Conservation (phyloP, 345 rosid genomes). For the Lenwebbia sp. region DNA sequence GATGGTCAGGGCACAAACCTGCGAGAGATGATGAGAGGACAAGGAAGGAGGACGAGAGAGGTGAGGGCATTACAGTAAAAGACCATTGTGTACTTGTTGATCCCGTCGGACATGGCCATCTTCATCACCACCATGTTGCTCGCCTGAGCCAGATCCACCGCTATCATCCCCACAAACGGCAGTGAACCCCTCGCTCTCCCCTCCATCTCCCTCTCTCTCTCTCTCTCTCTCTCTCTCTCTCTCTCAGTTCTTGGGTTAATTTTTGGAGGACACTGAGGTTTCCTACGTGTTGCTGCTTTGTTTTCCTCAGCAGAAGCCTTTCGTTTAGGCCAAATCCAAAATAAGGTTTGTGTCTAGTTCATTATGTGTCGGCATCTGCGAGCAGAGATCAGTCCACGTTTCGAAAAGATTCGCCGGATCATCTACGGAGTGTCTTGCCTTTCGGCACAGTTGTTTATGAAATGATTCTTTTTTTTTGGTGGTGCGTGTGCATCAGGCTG, state of each 20-base stretch:
- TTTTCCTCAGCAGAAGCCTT: neutral
- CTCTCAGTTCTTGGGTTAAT: neutral
- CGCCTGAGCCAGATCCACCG: constrained; percentile 50
- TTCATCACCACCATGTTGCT: constrained; percentile 42
- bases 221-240: neutral
- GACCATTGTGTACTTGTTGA: constrained; percentile 30
- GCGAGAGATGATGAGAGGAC: constrained; percentile 27
- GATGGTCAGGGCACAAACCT: constrained; percentile 8
- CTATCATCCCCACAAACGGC: constrained; percentile 35
- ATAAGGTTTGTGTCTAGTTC: neutral
- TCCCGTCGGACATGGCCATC: constrained; percentile 50
- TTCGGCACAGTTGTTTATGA: neutral
- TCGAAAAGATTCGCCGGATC: neutral
- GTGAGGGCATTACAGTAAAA: constrained; percentile 46
- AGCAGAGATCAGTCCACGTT: neutral
- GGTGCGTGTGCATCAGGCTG: neutral
- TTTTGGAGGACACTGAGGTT: neutral
- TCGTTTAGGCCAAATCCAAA: neutral
- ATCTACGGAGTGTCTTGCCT: neutral
- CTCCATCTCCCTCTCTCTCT: neutral
- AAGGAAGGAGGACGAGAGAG: constrained; percentile 42
- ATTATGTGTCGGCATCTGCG: neutral
- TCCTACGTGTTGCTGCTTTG: neutral
- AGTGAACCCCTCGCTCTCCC: neutral
- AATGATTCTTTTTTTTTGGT: neutral